Percentiles rank a stretch among this genome's conserved stretches.
These are phyloP conservation scores for Millerago galiae DNA, from an alignment of 805 yeast species.

Conservation along the genomic window DNA sequence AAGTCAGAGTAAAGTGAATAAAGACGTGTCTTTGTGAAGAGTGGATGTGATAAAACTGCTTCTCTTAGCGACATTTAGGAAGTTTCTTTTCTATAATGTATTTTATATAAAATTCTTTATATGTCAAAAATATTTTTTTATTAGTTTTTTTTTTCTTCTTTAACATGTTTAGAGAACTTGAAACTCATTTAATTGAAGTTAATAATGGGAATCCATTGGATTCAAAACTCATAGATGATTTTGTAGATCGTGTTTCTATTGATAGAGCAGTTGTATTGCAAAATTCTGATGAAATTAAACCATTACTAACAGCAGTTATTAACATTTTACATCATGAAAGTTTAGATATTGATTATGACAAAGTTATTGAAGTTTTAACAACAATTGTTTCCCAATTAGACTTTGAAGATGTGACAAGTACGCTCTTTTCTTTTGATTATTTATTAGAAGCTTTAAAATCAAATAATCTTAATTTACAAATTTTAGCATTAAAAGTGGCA, in stretches of 20 bases:
- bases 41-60: conserved; percentile 14
- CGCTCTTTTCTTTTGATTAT: conserved; percentile 12
- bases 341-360: conserved; percentile 10
- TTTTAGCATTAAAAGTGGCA: conserved; percentile 16
- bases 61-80: conserved; percentile 14
- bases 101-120: neutral
- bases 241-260: conserved; percentile 3
- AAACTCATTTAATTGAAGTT: conserved; percentile 2
- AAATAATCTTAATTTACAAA: conserved; percentile 13
- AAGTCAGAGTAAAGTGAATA: conserved; percentile 35
- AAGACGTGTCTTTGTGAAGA: conserved; percentile 29
- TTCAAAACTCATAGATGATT: neutral
- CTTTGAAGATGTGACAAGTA: conserved; percentile 14
- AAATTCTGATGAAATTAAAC: conserved; percentile 3
- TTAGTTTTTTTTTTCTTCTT: neutral
- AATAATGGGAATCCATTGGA: neutral
- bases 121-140: neutral
- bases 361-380: conserved; percentile 13
- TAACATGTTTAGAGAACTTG: conserved; percentile 1
- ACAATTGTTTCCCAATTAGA: conserved; percentile 9
- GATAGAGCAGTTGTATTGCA: conserved; percentile 7
- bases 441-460: conserved; percentile 18
- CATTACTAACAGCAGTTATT: conserved; percentile 2
- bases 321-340: conserved; percentile 5
- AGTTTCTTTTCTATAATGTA: neutral